Conservation (phyloP, 805 yeast genomes). For the Sungouiella thailandica region DNA sequence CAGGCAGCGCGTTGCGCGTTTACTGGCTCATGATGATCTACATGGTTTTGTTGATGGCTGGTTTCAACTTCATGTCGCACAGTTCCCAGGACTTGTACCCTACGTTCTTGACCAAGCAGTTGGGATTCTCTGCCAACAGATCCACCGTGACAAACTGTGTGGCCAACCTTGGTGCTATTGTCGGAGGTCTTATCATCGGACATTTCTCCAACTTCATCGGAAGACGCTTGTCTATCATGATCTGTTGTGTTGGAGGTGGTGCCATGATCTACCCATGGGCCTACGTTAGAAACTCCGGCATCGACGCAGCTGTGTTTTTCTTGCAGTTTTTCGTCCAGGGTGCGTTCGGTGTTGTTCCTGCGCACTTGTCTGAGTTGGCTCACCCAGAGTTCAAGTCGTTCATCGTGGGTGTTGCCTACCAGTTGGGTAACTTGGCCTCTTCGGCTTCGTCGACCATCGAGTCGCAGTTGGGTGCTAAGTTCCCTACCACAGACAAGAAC, state of each 20-base stretch:
- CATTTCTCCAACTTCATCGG: slow-evolving; percentile 56
- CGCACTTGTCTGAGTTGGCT: slow-evolving; percentile 56
- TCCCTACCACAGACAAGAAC: slow-evolving; percentile 27
- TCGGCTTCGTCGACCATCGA: slow-evolving; percentile 69
- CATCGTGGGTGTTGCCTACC: slow-evolving; percentile 60
- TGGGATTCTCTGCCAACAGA: slow-evolving; percentile 39
- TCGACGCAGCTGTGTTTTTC: slow-evolving; percentile 57
- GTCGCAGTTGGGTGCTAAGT: slow-evolving; percentile 54
- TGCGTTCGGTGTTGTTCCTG: slow-evolving; percentile 65
- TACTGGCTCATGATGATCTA: slow-evolving; percentile 32
- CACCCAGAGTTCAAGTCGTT: slow-evolving; percentile 61
- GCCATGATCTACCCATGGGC: slow-evolving; percentile 57
- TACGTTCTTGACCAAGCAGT: slow-evolving; percentile 53
- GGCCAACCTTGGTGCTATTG: slow-evolving; percentile 62
- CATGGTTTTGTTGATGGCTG: slow-evolving; percentile 48
- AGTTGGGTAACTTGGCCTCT: slow-evolving; percentile 63
- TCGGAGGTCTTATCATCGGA: slow-evolving; percentile 60
- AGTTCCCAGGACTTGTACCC: slow-evolving; percentile 75
- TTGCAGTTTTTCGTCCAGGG: slow-evolving; percentile 64
- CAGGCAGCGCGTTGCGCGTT: slow-evolving; percentile 11
- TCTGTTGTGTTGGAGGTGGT: slow-evolving; percentile 50
- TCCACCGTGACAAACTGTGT: slow-evolving; percentile 58
- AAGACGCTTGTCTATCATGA: slow-evolving; percentile 51
- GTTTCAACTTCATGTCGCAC: slow-evolving; percentile 68
- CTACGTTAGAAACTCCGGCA: slow-evolving; percentile 29